A percentile compares a stretch with the other conserved stretches of the same genome.
Evolutionary conservation across 106 monocot genomes (phyloP).

Genomic region (Apostasia ramifera): DNA sequence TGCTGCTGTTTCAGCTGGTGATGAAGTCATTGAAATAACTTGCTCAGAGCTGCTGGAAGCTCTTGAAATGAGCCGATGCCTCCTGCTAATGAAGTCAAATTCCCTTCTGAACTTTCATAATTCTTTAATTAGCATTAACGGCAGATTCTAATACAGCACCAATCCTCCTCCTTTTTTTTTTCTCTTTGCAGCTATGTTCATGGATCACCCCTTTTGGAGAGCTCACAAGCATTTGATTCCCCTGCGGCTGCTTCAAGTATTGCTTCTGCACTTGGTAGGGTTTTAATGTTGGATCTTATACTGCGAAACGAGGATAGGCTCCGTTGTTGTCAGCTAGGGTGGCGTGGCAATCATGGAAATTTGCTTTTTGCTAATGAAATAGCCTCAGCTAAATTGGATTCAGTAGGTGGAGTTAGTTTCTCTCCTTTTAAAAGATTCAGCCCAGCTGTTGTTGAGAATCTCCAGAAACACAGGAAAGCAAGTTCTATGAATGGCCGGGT

Average conservation of each 20-base stretch:
- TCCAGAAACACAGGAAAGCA: slow-evolving; percentile 48
- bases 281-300: slow-evolving; percentile 81
- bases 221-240: slow-evolving; percentile 53
- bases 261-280: slow-evolving; percentile 57
- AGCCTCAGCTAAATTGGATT: slow-evolving; percentile 21
- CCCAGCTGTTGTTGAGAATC: slow-evolving; percentile 7
- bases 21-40: slow-evolving; percentile 74
- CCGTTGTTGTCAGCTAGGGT: slow-evolving; percentile 71
- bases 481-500: slow-evolving; percentile 30
- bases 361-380: slow-evolving; percentile 44
- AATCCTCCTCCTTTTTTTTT: slow-evolving; percentile 1
- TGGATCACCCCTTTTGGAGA: slow-evolving; percentile 75
- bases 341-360: slow-evolving; percentile 94
- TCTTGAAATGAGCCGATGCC: slow-evolving; percentile 86
- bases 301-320: slow-evolving; percentile 91
- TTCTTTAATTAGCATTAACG: too few relatives aligned
- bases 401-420: slow-evolving; percentile 16
- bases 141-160: neutral
- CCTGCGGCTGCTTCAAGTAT: slow-evolving; percentile 39
- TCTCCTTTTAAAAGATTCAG: slow-evolving; percentile 11
- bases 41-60: slow-evolving; percentile 91
- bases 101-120: too few relatives aligned
- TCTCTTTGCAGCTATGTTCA: slow-evolving; percentile 67
- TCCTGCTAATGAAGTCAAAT: slow-evolving; percentile 78
- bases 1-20: slow-evolving; percentile 30